Conservation (phyloP, 2,329 filamentous ascomycete genomes). For the Coniosporium tulheliwenetii region DNA sequence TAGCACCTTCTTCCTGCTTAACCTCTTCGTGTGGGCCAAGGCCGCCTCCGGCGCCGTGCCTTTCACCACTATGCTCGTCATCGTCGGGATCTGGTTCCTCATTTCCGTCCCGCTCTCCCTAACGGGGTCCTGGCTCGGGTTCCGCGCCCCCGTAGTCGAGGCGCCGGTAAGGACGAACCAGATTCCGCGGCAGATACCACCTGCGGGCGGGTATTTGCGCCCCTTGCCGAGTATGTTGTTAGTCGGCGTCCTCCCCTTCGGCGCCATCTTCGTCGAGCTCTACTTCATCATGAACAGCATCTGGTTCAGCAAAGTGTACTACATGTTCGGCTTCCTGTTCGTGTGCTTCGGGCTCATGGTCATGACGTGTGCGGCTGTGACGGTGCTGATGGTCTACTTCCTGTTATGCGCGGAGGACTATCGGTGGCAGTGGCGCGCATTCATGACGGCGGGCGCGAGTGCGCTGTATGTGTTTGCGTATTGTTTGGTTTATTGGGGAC, state of each 20-base stretch:
- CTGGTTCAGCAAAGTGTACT: conserved; percentile 98
- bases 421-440: conserved; percentile 96
- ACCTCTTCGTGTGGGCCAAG: conserved; percentile 92
- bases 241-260: conserved; percentile 85
- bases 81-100: conserved; percentile 89
- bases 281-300: conserved; percentile 99
- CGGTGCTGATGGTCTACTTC: conserved; percentile 91
- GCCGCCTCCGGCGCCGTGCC: conserved; percentile 86
- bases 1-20: conserved; percentile 74
- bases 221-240: conserved; percentile 82
- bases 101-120: conserved; percentile 88
- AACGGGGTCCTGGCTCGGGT: conserved; percentile 83
- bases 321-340: conserved; percentile 99
- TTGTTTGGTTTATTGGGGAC: conserved; percentile 79
- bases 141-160: conserved; percentile 53
- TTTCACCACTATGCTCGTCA: conserved; percentile 90
- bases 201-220: conserved; percentile 64
- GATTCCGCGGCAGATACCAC: conserved; percentile 92
- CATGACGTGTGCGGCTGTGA: conserved; percentile 82
- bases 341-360: conserved; percentile 96
- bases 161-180: conserved; percentile 89
- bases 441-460: conserved; percentile 79
- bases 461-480: conserved; percentile 86
- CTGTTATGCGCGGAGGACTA: conserved; percentile 93
- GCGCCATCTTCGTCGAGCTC: conserved; percentile 92